A percentile compares a stretch with the other conserved stretches of the same genome.
Conservation (phyloP, 139 green algal species). For the Diplosphaera chodatii region DNA sequence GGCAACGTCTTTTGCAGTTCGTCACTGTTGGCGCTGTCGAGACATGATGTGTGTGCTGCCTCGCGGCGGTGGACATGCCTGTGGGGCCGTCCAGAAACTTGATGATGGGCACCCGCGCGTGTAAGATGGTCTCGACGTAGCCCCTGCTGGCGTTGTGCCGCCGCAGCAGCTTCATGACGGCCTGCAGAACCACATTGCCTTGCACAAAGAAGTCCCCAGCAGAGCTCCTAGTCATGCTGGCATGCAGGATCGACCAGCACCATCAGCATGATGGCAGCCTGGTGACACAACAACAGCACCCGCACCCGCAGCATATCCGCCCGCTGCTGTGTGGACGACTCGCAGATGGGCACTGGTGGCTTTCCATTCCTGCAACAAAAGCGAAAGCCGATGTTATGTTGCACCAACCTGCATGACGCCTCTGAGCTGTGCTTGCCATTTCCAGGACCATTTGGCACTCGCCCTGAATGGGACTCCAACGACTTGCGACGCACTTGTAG, state of each 20-base stretch:
- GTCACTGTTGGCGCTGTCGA: no score
- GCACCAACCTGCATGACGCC: no score
- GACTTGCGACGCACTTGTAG: not conserved
- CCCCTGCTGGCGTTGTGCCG: not conserved
- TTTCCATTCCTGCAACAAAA: not conserved
- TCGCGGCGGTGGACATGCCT: not conserved
- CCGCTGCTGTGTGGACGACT: not conserved
- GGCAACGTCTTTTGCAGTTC: no score
- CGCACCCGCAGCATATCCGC: not conserved
- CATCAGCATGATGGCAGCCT: no score
- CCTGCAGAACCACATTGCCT: slow-evolving; percentile 5
- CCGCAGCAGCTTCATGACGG: slow-evolving; percentile 14
- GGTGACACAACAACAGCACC: no score
- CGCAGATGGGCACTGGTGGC: not conserved
- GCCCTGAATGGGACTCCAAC: no score
- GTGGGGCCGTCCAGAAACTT: slow-evolving; percentile 43
- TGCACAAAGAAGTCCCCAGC: no score
- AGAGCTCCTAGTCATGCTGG: no score
- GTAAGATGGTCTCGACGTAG: slow-evolving; percentile 30
- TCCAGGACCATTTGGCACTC: no score
- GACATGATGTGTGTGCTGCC: no score
- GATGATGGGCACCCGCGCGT: slow-evolving; percentile 64
- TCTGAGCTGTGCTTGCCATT: no score
- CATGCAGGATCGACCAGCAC: not conserved
- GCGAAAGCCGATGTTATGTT: not conserved